A percentile compares a stretch with the other conserved stretches of the same genome.
Conservation (phyloP, 768 basidiomycete species). For the Suillus weaverae region DNA sequence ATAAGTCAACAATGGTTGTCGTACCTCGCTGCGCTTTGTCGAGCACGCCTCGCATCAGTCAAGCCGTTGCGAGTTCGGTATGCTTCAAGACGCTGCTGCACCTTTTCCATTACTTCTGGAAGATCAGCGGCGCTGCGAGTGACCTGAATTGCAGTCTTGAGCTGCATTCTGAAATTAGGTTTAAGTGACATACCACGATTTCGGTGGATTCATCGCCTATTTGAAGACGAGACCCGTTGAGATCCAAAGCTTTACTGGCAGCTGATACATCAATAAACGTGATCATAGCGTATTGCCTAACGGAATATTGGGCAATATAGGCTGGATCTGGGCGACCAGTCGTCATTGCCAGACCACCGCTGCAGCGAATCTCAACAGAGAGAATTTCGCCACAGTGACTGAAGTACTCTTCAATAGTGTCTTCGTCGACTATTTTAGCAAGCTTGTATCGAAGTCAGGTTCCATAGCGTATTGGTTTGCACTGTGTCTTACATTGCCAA, state of each 20-base stretch:
- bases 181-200: slow-evolving; percentile 16
- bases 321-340: slow-evolving; percentile 22
- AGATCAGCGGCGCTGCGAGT: slow-evolving; percentile 31
- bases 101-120: slow-evolving; percentile 34
- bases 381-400: slow-evolving; percentile 24
- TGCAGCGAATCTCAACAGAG: slow-evolving; percentile 28
- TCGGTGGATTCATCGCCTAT: slow-evolving; percentile 43
- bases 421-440: slow-evolving; percentile 20
- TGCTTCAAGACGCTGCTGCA: slow-evolving; percentile 23
- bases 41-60: slow-evolving; percentile 22
- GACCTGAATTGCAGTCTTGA: slow-evolving; percentile 20
- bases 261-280: slow-evolving; percentile 40
- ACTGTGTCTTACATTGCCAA: slow-evolving; percentile 56
- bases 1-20: neutral
- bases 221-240: slow-evolving; percentile 38
- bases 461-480: neutral
- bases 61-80: slow-evolving; percentile 22
- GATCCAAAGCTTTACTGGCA: slow-evolving; percentile 41
- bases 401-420: slow-evolving; percentile 23
- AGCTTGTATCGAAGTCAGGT: slow-evolving; percentile 3
- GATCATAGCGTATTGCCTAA: slow-evolving; percentile 53
- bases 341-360: slow-evolving; percentile 33
- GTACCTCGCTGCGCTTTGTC: slow-evolving; percentile 24
- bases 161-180: neutral
- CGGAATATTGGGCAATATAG: slow-evolving; percentile 37